Evolutionary conservation across 2,329 filamentous ascomycete genomes (phyloP).

Genomic region (Cercospora sp.): DNA sequence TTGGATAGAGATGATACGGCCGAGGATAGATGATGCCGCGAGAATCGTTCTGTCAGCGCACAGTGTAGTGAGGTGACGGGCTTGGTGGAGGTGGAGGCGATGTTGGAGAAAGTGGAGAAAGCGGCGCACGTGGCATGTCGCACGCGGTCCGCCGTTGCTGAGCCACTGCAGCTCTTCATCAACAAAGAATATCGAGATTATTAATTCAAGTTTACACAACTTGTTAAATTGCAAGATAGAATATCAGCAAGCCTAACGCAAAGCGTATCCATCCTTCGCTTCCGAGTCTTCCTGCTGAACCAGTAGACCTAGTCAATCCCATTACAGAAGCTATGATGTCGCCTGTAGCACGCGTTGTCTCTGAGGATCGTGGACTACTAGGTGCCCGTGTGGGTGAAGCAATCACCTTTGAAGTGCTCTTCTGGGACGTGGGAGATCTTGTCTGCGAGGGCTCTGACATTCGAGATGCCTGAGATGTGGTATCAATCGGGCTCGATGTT

Average conservation of each 20-base stretch:
- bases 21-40: neutral
- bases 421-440: neutral
- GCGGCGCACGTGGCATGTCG: neutral
- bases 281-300: neutral
- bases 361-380: neutral
- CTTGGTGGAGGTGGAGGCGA: no score
- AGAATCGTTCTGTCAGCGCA: no score
- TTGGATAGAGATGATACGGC: neutral
- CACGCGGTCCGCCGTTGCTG: neutral
- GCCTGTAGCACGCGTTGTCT: neutral
- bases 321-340: neutral
- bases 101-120: neutral
- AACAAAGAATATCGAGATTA: neutral
- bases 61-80: no score
- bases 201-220: neutral
- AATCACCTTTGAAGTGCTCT: neutral
- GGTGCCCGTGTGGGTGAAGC: neutral
- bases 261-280: neutral
- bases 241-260: neutral
- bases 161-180: neutral
- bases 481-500: neutral
- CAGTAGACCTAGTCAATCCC: neutral
- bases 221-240: neutral
- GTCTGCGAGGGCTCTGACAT: neutral
- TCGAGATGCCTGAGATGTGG: neutral